phyloP scores from a whole-genome alignment of 441 rosid species.

The Sinapis alba region DNA sequence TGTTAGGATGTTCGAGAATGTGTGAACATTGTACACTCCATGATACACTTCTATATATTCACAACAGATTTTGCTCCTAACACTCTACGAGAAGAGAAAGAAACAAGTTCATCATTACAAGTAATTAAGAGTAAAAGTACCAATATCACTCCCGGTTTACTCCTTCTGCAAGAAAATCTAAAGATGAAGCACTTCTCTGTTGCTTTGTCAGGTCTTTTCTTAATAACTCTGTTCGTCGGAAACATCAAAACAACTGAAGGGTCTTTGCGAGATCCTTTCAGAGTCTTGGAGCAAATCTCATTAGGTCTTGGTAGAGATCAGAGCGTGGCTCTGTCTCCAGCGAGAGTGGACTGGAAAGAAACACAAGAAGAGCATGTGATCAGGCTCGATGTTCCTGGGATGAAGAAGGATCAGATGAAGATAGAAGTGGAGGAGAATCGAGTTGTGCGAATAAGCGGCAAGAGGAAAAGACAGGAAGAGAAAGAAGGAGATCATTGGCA shows the following conservation, averaged over 20 bases:
- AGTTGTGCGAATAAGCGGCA: conserved; percentile 68
- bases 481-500: conserved; percentile 77
- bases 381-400: conserved; percentile 71
- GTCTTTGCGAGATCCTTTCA: conserved; percentile 60
- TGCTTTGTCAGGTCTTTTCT: conserved; percentile 22
- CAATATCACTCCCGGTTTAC: background rate
- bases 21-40: background rate
- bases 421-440: conserved; percentile 68
- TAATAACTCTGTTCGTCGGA: conserved; percentile 29
- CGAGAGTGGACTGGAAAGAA: conserved; percentile 82
- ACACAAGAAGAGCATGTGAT: conserved; percentile 64
- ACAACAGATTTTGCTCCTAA: background rate
- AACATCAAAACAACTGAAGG: conserved; percentile 33
- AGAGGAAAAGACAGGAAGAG: conserved; percentile 70
- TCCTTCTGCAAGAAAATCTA: background rate
- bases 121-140: background rate
- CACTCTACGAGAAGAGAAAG: background rate
- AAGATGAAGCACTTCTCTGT: conserved; percentile 12
- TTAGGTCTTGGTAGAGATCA: conserved; percentile 53
- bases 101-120: background rate
- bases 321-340: conserved; percentile 45
- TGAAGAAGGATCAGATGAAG: conserved; percentile 71
- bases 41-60: conserved; percentile 8
- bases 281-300: conserved; percentile 65
- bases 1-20: conserved; percentile 39